These are phyloP conservation scores for Arachis hypogaea DNA, from an alignment of 306 rosid genomes.

Conservation along the genomic window DNA sequence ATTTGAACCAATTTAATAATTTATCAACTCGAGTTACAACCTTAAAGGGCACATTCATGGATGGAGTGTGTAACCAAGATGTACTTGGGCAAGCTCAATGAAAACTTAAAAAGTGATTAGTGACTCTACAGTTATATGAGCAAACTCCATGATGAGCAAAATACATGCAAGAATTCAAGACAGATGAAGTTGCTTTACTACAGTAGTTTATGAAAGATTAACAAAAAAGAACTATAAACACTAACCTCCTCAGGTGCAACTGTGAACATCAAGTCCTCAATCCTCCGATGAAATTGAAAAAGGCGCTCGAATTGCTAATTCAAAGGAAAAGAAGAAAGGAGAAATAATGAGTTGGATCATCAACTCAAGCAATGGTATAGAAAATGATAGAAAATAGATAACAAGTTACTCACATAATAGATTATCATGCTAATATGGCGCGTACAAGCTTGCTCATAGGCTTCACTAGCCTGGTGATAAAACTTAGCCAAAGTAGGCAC, in stretches of 20 bases:
- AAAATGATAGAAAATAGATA: slow-evolving; percentile 9
- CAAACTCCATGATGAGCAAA: no score
- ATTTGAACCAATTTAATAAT: no score
- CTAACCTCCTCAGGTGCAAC: slow-evolving; percentile 96
- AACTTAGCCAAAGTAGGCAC: slow-evolving; percentile 98
- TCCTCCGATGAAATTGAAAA: slow-evolving; percentile 82
- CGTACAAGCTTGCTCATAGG: slow-evolving; percentile 98
- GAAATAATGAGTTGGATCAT: slow-evolving; percentile 21
- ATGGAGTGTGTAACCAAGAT: no score
- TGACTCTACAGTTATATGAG: no score
- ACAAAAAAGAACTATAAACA: slow-evolving; percentile 21
- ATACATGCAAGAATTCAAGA: slow-evolving; percentile 6
- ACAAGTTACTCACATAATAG: slow-evolving; percentile 60
- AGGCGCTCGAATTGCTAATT: slow-evolving; percentile 92
- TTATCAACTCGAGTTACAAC: no score
- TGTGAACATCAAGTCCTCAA: slow-evolving; percentile 93
- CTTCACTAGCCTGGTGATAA: slow-evolving; percentile 99
- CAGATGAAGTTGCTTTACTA: slow-evolving; percentile 12
- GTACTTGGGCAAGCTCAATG: no score
- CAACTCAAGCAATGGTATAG: slow-evolving; percentile 13
- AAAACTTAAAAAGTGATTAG: no score
- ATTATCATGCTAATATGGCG: slow-evolving; percentile 90
- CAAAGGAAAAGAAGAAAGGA: slow-evolving; percentile 27
- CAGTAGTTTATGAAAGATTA: slow-evolving; percentile 20
- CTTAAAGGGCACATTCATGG: no score